Evolutionary conservation across 2,329 filamentous ascomycete species (phyloP), one percentile per base, ranked within the genome.

Genomic region (Pseudopithomyces chartarum): DNA sequence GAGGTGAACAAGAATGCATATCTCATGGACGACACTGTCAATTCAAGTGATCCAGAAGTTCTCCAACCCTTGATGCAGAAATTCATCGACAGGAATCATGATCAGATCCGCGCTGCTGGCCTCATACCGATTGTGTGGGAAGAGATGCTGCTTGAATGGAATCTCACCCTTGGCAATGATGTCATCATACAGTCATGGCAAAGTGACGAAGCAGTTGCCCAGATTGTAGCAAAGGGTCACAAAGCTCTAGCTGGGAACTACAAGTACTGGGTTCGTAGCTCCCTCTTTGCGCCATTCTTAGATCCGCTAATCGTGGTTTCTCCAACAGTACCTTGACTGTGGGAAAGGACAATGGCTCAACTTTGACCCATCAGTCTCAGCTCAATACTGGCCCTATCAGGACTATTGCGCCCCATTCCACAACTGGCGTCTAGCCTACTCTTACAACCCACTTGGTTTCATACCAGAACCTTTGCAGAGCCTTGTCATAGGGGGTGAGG

Each of bases 41-140:
- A 81, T 6, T 90, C 87, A 32, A 91, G 89, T 70, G 79, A 87
- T 52, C 79, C 82, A 0, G 75, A 79, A 1, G 82, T 94, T 13
- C 79, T 96, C 36, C 83, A 85, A 68, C 90, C 92, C 1, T 81
- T 95, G 20, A 83, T 97, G 71, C 91, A 96, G 72, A 85, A 83
- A 55, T 92, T 96, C 70, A 80, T 96, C 60, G 84, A 90, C 71
- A 82, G 84, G 62, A 87, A 88, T 66, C 90, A 93, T 73, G 80
- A 76, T 29, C 85, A 87, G 44, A 81, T 95, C 39, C 80, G 85
- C 44, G 77, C 82, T 42, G 81, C 83, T 6, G 88, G 88, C 4
- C 77, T 96, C 50, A 84, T 83, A 5, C 91, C 92, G 0, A 79
- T 96, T 20, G 90, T 93, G 1, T 96, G 92, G 92, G 91, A 97